Conservation (phyloP, 805 yeast genomes). For the Kazachstania taianensis region DNA sequence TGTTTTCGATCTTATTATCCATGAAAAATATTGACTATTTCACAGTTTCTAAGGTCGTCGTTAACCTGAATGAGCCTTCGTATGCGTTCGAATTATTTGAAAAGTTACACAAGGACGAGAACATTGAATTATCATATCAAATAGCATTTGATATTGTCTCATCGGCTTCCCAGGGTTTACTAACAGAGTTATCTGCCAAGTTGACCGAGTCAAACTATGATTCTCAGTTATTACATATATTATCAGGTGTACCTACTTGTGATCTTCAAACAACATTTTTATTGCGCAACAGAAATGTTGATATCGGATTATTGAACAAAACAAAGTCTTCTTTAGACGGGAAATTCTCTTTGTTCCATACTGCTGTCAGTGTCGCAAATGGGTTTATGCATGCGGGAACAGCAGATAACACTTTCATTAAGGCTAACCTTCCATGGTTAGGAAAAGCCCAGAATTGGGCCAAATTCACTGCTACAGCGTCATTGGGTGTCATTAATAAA, state of each 20-base stretch:
- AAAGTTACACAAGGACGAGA: constrained; percentile 35
- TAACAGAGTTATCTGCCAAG: constrained; percentile 45
- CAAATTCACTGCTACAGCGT: constrained; percentile 94
- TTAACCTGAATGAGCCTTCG: constrained; percentile 69
- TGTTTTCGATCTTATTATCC: constrained; percentile 50
- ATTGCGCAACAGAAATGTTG: constrained; percentile 79
- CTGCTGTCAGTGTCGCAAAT: constrained; percentile 89
- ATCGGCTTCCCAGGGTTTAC: constrained; percentile 82
- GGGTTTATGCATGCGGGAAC: constrained; percentile 96
- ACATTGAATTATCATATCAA: constrained; percentile 67
- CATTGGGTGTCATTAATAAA: constrained; percentile 91
- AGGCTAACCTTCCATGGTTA: constrained; percentile 88
- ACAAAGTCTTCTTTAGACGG: constrained; percentile 79
- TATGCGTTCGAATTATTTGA: constrained; percentile 63
- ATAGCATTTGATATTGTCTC: constrained; percentile 91
- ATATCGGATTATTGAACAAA: constrained; percentile 67
- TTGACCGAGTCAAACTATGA: constrained; percentile 26
- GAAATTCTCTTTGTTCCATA: constrained; percentile 86
- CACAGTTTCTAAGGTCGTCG: constrained; percentile 74
- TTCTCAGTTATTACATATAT: constrained; percentile 50
- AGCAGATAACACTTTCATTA: constrained; percentile 84
- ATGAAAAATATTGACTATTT: constrained; percentile 68
- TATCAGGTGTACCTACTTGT: constrained; percentile 89
- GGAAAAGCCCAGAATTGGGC: constrained; percentile 99
- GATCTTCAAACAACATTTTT: constrained; percentile 85